Base-by-base conservation (phyloP, 2,329 filamentous ascomycete genomes). In the Claviceps fusiformis region DNA sequence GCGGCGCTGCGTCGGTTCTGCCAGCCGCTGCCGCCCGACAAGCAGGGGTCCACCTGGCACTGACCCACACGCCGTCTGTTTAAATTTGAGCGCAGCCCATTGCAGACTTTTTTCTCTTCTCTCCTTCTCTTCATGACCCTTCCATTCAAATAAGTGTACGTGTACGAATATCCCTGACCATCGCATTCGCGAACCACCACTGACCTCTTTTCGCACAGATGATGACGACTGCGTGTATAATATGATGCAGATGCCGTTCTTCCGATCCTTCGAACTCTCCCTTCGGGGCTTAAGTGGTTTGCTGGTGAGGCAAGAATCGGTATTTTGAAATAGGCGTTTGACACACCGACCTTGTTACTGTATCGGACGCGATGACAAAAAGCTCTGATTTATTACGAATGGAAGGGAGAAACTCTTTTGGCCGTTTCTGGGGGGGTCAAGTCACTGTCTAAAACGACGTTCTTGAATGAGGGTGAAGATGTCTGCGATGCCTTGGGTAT, bases 221-320 rank as follows among this genome's bases (percentile, higher is more conserved):
- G 92, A 98, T 97, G 93, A 98, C 95, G 95, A 88, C 88, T 82
- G 88, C 83, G 92, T 97, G 93, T 85, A 83, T 73, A 76, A 83
- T 83, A 89, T 95, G 93, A 97, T 78, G 77, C 70, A 71, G 78
- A 79, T 87, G 64, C 78, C 76, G 78, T 76, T 73, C 78, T 75
- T 73, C 75, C 78, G 75, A 78, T 76, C 75, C 79, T 75, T 75
- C 75, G 75, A 79, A 87, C 89, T 92, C 91, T 96, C 86, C 85
- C 83, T 74, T 79, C 74, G 75, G 83, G 87, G 91, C 90, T 87
- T 71, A 89, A 96, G 93, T 79, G 92, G 89, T 86, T 78, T 78
- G 79, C 73, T 75, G 80, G 82, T 71, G 73, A 76, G 73, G 77
- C 72, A 73, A 48, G 76, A 75, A 73, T 55, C 73, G 82, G 81